Base-by-base conservation (phyloP, 176 grass and related monocot genomes). In the Carex pumila region DNA sequence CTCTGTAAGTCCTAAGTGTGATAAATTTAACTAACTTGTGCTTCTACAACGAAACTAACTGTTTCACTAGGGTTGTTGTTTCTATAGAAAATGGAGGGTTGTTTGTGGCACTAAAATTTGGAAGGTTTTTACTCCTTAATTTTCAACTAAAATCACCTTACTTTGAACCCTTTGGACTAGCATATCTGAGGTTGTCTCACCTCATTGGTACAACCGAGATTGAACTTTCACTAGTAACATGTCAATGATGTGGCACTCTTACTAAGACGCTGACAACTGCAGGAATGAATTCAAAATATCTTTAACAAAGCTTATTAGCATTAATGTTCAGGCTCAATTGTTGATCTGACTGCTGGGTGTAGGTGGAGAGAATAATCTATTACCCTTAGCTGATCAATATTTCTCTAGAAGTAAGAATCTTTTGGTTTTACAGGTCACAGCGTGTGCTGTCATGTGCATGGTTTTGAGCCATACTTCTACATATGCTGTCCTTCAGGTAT, bases 381-480 rank as follows among this genome's bases (percentile, higher is more conserved):
- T 17, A 77, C 45, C 34, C 55, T 76, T 31, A 76, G 72, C 49
- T 7, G n/a, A 14, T 76, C 10, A 76, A 55, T 31, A 17, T 54
- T 17, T 31, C 17, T 49, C 6, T 17, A 17, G 13, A 69, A 56
- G 21, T 29, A 67, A 74, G 67, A 81, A 36, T 61, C 75, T 81
- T 77, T 49, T 43, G 11, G 17, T 72, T 85, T 85, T n/a, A 80
- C 86, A 98, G 93, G 93, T 82, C 88, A 95, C 54, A 95, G 93
- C 83, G 84, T 98, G 58, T 98, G 96, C 88, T 98, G 96, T 74
- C 89, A 92, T 81, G 92, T 98, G 60, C 96, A 98, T 86, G 93
- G 93, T 15, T 98, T 98, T 85, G 93, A 98, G 78, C 96, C 96
- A 52, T 98, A 98, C 86, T 98, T 98, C 72, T 98, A 95, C 47